These are phyloP conservation scores for Lactarius akahatsu DNA, from an alignment of 768 basidiomycete genomes.

Conservation along the genomic window DNA sequence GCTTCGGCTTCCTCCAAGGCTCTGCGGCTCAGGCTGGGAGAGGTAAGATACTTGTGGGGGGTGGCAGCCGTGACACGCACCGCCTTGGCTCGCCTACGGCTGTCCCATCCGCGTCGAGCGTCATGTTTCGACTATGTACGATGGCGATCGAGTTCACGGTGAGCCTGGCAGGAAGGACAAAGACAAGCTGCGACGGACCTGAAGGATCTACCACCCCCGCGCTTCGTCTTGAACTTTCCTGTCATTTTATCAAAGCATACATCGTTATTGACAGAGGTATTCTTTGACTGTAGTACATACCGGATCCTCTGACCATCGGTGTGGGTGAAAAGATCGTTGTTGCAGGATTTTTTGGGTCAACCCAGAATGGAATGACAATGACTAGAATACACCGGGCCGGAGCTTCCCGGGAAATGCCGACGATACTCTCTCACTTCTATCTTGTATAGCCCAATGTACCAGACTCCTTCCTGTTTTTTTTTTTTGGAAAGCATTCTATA, in stretches of 20 bases:
- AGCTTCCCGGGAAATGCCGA: not conserved
- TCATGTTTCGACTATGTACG: conserved; percentile 28
- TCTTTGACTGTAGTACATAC: conserved; percentile 9
- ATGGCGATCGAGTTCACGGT: conserved; percentile 21
- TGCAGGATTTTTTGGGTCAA: not conserved
- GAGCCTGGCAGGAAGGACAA: conserved; percentile 16
- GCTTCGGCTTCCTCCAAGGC: conserved; percentile 37
- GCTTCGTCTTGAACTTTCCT: conserved; percentile 45
- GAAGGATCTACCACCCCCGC: conserved; percentile 46
- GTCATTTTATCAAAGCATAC: not conserved
- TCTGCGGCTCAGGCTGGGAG: conserved; percentile 17
- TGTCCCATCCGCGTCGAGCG: conserved; percentile 34
- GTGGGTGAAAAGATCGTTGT: not conserved
- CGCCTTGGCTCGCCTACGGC: conserved; percentile 31
- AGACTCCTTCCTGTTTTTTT: too few relatives aligned
- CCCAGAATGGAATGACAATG: not conserved
- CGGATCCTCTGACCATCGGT: conserved; percentile 15
- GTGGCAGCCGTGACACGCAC: conserved; percentile 13
- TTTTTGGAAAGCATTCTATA: too few relatives aligned
- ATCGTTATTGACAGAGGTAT: not conserved
- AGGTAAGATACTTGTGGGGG: not conserved
- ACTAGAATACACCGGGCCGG: conserved; percentile 5
- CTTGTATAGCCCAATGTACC: too few relatives aligned
- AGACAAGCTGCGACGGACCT: conserved; percentile 29
- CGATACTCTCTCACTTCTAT: too few relatives aligned